Base-by-base conservation (phyloP, 116 monocot genomes). In the Dioscorea cayenensis region DNA sequence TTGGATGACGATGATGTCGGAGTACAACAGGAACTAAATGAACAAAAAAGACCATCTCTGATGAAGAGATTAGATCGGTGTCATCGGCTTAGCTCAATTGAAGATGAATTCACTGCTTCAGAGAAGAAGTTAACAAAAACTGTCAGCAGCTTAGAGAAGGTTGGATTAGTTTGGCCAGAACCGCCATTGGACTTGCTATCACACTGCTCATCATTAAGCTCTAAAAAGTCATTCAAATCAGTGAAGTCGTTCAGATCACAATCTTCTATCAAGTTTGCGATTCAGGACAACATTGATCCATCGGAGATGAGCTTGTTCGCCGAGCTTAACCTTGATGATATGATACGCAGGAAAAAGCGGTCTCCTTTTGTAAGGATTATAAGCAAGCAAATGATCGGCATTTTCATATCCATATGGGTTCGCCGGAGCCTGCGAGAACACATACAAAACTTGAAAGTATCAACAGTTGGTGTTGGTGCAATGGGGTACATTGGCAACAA, bases 401-500 rank as follows among this genome's bases (percentile, higher is more conserved):
- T 90, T 60, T 84, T 84, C 60, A 37, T 86, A 35, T 71, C 90
- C 16, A 77, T 90, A 32, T 90, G 90, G 90, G 86, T 84, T 1
- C 79, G 84, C 14, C 66, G 77, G 50, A 62, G 73, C 21, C 64
- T 90, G 49, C 71, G 79, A 35, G 81, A 79, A 36, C 71, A 86
- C 60, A 77, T 90, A 51, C 83, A 81, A 43, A 90, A 86, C 71
- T 20, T 90, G 66, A 86, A 84, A 67, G 81, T 90, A 25, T 83
- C 90, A 28, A 78, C 79, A 14, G 86, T 90, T 9, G 90, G 90
- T 16, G 81, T 86, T 72, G 90, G 90, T 64, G 76, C 80, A n/a
- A 86, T 90, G 86, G 86, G 90, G 11, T 90, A 80, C 60, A 82
- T 90, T 49, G 86, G 90, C 36, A 90, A 86, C 84, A 90, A 86